Conservation (phyloP, 352 stramenopile species). For the Phytophthora parvispora region DNA sequence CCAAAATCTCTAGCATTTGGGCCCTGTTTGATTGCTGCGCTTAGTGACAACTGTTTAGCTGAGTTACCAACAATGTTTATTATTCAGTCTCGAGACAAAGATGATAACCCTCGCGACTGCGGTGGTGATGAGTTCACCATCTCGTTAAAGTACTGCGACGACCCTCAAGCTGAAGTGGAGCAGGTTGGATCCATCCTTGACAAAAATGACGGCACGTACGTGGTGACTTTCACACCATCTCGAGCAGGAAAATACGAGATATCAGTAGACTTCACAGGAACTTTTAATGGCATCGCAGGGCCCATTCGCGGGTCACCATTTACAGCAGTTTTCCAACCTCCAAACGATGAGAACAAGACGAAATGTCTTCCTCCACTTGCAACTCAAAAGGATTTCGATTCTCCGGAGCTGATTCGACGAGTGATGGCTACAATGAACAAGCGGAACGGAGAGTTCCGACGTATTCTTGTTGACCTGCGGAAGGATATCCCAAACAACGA, state of each 20-base stretch:
- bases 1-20: conserved; percentile 96
- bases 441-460: conserved; percentile 84
- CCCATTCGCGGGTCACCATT: conserved; percentile 96
- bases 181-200: conserved; percentile 76
- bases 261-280: conserved; percentile 93
- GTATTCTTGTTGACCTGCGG: conserved; percentile 79
- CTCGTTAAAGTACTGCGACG: conserved; percentile 53
- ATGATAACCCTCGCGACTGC: conserved; percentile 90
- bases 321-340: conserved; percentile 42
- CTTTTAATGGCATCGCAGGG: conserved; percentile 95
- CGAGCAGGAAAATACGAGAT: conserved; percentile 89
- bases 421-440: conserved; percentile 90
- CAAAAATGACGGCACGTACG: conserved; percentile 96
- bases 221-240: conserved; percentile 92
- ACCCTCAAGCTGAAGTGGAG: conserved; percentile 50
- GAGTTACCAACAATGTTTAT: conserved; percentile 89
- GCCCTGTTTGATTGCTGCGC: conserved; percentile 81
- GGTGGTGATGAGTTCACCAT: conserved; percentile 97
- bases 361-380: conserved; percentile 80
- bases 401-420: conserved; percentile 70
- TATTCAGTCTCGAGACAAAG: conserved; percentile 94
- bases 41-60: conserved; percentile 77
- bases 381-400: conserved; percentile 82
- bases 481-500: conserved; percentile 90
- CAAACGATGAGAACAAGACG: conserved; percentile 75